Conservation (phyloP, 768 basidiomycete genomes). For the Cantharellus anzutake region DNA sequence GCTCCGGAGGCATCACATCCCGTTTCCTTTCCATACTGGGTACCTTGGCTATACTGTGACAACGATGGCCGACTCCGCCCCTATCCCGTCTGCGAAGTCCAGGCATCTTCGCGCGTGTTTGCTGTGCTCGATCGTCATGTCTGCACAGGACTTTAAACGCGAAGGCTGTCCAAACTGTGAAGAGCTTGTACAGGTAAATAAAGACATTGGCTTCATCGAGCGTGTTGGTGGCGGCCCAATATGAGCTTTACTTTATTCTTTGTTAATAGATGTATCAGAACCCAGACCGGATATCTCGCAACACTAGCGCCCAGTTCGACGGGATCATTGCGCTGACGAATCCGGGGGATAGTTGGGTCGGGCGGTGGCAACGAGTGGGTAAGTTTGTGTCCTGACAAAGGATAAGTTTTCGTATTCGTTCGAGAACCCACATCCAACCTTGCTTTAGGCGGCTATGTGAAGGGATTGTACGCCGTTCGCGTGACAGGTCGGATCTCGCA, state of each 20-base stretch:
- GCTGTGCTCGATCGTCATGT: slow-evolving; percentile 80
- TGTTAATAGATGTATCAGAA: slow-evolving; percentile 62
- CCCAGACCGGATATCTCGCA: slow-evolving; percentile 60
- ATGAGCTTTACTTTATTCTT: background rate
- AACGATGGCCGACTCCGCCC: slow-evolving; percentile 10
- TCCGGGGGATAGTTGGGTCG: slow-evolving; percentile 85
- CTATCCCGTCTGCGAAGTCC: slow-evolving; percentile 40
- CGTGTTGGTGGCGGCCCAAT: background rate
- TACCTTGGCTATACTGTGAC: too few relatives aligned
- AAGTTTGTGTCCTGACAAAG: slow-evolving; percentile 15
- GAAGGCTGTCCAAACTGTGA: slow-evolving; percentile 95
- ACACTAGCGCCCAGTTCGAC: slow-evolving; percentile 86
- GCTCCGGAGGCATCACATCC: too few relatives aligned
- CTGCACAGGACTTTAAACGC: slow-evolving; percentile 63
- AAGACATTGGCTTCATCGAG: background rate
- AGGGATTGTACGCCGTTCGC: slow-evolving; percentile 86
- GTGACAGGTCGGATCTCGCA: slow-evolving; percentile 74
- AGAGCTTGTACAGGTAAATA: slow-evolving; percentile 73
- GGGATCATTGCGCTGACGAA: slow-evolving; percentile 78
- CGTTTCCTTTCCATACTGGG: too few relatives aligned
- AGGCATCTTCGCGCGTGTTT: slow-evolving; percentile 79
- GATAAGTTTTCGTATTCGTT: background rate
- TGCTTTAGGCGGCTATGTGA: slow-evolving; percentile 60
- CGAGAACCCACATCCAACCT: slow-evolving; percentile 1
- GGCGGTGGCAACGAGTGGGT: slow-evolving; percentile 91